Conservation (phyloP, 2,329 filamentous ascomycete genomes). For the Fusarium brevicatenulatum region DNA sequence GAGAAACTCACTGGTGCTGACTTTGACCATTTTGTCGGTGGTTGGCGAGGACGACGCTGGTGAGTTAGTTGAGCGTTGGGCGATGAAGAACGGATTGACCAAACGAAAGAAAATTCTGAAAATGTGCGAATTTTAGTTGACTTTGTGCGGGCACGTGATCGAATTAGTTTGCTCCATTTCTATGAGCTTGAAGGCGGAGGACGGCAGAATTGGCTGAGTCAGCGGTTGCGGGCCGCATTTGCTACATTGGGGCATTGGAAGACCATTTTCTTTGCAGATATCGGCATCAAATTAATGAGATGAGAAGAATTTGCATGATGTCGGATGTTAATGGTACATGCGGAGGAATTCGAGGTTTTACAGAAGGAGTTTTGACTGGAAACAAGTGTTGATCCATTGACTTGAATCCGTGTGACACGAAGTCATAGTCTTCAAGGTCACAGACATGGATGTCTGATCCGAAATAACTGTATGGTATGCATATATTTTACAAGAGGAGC, state of each 20-base stretch:
- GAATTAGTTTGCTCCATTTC: not conserved
- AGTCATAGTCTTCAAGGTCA: not conserved
- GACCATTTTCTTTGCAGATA: not conserved
- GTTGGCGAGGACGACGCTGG: conserved; percentile 42
- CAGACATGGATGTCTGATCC: not conserved
- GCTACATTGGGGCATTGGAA: not conserved
- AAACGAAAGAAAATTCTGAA: conserved; percentile 11
- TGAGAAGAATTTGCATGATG: conserved; percentile 4
- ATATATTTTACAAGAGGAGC: conserved; percentile 30
- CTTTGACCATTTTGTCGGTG: conserved; percentile 73
- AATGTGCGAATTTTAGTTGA: conserved; percentile 45
- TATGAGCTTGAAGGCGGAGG: not conserved
- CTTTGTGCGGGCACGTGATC: conserved; percentile 48
- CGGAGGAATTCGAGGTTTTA: no score
- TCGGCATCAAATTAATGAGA: not conserved
- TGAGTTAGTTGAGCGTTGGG: conserved; percentile 48
- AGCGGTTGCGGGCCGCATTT: conserved; percentile 10
- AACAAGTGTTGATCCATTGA: not conserved
- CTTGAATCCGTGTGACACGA: not conserved
- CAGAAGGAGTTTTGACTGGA: no score
- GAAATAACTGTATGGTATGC: conserved; percentile 12
- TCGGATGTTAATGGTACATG: not conserved
- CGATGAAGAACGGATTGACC: conserved; percentile 40
- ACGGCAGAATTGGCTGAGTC: not conserved
- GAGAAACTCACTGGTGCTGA: conserved; percentile 66